Evolutionary conservation across 257 asterid genomes (phyloP).

Genomic region (Datura wrightii): DNA sequence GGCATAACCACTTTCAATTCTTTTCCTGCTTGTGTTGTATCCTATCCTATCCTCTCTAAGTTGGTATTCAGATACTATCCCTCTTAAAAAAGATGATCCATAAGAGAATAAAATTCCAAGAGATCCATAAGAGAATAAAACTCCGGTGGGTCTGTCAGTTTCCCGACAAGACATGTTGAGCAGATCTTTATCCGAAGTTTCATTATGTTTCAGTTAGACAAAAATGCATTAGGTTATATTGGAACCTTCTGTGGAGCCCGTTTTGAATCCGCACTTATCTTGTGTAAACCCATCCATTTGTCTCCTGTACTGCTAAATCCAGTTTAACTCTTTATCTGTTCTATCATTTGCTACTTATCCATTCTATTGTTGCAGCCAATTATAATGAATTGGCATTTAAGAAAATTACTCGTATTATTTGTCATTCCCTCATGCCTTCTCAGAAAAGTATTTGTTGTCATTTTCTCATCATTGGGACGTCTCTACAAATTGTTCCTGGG

Average conservation of each 20-base stretch:
- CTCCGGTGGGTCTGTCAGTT: neutral
- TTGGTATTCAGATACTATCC: neutral
- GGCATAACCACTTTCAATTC: neutral
- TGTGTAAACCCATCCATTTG: conserved; percentile 7
- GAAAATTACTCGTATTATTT: neutral
- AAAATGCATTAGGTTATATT: no score
- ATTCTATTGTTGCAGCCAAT: conserved; percentile 2
- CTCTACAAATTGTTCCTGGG: no score
- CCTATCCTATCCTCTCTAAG: neutral
- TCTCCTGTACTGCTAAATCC: conserved; percentile 15
- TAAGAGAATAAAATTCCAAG: neutral
- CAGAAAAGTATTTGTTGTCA: neutral
- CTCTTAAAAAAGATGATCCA: neutral
- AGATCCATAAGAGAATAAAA: neutral
- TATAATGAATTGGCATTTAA: neutral
- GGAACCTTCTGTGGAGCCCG: neutral
- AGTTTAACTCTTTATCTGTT: neutral
- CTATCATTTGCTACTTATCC: conserved; percentile 24
- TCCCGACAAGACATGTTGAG: no score
- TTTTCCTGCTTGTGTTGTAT: neutral
- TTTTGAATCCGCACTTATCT: neutral
- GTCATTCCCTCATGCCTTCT: neutral
- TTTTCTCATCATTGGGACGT: neutral
- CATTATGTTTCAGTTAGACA: no score
- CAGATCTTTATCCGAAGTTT: neutral